Conservation (phyloP, 768 basidiomycete genomes). For the Psilocybe subaeruginosa region DNA sequence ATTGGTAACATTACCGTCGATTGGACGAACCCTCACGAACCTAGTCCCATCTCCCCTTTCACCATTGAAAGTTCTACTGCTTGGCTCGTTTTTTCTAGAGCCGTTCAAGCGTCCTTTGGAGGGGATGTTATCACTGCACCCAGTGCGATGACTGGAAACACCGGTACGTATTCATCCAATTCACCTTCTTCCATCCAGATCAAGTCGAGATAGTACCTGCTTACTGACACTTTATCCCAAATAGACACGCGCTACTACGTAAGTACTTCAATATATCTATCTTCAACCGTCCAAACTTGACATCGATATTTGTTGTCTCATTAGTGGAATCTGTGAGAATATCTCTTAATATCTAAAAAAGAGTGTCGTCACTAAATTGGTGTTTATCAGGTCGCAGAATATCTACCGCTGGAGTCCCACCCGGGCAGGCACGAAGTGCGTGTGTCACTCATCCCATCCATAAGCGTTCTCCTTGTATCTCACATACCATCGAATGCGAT, state of each 20-base stretch:
- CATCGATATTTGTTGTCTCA: no score
- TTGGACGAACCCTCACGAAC: slow-evolving; percentile 20
- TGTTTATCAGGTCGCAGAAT: slow-evolving; percentile 23
- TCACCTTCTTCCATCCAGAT: no score
- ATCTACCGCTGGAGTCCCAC: slow-evolving; percentile 35
- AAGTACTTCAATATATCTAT: slow-evolving; percentile 4
- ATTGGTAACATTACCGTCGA: slow-evolving; percentile 30
- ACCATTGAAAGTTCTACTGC: slow-evolving; percentile 19
- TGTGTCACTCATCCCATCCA: not conserved
- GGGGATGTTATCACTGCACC: slow-evolving; percentile 28
- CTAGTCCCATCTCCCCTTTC: slow-evolving; percentile 31
- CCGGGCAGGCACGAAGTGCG: slow-evolving; percentile 28
- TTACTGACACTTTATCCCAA: no score
- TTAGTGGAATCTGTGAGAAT: slow-evolving; percentile 30
- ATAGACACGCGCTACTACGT: slow-evolving; percentile 33
- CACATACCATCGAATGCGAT: not conserved
- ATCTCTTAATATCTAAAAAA: not conserved
- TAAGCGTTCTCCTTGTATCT: not conserved
- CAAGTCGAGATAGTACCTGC: no score
- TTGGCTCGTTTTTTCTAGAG: slow-evolving; percentile 27
- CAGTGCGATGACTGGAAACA: slow-evolving; percentile 35
- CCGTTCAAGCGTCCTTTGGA: slow-evolving; percentile 32
- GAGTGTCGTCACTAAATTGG: not conserved
- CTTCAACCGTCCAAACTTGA: no score
- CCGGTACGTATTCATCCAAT: slow-evolving; percentile 17